Base-by-base conservation (phyloP, 257 asterid species). In the Salvia miltiorrhiza region DNA sequence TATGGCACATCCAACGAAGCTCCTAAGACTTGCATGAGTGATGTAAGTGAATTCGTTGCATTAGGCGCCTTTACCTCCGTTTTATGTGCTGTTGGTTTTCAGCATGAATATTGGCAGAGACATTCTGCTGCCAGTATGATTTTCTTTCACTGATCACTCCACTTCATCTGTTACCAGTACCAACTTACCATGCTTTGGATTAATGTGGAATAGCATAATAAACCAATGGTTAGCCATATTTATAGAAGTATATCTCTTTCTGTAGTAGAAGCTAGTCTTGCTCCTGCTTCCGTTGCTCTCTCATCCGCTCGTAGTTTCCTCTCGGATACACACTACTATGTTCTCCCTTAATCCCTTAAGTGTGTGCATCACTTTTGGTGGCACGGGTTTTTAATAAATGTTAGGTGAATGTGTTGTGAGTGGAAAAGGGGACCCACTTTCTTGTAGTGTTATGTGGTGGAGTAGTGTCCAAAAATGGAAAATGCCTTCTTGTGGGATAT, bases 1-100 rank as follows among this genome's bases (percentile, higher is more conserved):
- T 77, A 81, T 65, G 95, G 85, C 83, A 47, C 95, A 41, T 59
- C 96, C 59, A 86, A 92, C 79, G 78, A 85, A 82, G 95, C 80
- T 19, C 90, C 95, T 23, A 87, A 72, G 49, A 79, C 95, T 57
- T 85, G 84, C 54, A 77, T 89, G 60, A 80, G 77, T 50, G 96
- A 92, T 59, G 98, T 92, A 77, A 84, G 96, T 80, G 65, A 53
- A 64, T 28, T 1, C 37, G 21, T 37, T 57, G 61, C 11, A 26
- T 13, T 26, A 28, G 12, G 37, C 61, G 7, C 61, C 61, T 7
- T 54, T 54, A 24, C 39, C 61, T 26, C 5, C 7, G 1, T 55
- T 26, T 5, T 7, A 55, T 55, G 23, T 55, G 5, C 41, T 28
- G 21, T 55, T 28, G 13, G 11, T 26, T 54, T n/a, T 13, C 41